These are phyloP conservation scores for Ophiocordyceps camponoti-saundersi DNA, from an alignment of 2,329 filamentous ascomycete genomes.

Conservation along the genomic window DNA sequence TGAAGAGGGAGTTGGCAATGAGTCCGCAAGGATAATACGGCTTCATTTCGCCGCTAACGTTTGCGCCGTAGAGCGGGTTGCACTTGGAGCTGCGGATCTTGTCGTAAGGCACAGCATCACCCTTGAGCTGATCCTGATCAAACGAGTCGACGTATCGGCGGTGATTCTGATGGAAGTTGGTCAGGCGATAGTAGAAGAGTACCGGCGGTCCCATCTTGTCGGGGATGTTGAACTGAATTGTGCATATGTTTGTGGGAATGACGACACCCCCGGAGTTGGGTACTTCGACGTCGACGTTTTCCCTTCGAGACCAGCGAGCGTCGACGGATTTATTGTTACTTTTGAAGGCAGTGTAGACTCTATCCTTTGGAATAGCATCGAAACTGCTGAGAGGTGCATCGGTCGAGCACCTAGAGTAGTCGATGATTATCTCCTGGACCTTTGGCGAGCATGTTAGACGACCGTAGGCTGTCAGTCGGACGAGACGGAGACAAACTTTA, in stretches of 20 bases:
- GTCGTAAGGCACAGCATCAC: conserved; percentile 39
- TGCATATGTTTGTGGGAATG: conserved; percentile 39
- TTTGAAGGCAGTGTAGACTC: conserved; percentile 58
- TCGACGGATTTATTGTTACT: conserved; percentile 22
- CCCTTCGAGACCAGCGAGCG: conserved; percentile 25
- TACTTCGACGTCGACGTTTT: conserved; percentile 22
- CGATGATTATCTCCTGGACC: conserved; percentile 81
- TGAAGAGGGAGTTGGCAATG: conserved; percentile 94
- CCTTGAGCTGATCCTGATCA: conserved; percentile 64
- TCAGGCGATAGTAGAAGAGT: conserved; percentile 85
- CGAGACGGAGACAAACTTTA: conserved; percentile 33
- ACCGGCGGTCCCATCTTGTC: conserved; percentile 68
- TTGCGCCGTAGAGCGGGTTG: conserved; percentile 47
- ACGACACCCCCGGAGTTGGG: conserved; percentile 12
- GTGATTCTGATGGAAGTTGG: conserved; percentile 98
- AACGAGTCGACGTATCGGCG: conserved; percentile 88
- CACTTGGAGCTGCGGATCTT: conserved; percentile 56
- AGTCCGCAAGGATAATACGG: conserved; percentile 90
- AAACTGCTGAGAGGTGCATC: conserved; percentile 32
- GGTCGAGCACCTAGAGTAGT: conserved; percentile 65
- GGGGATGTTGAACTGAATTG: conserved; percentile 62
- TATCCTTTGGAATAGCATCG: conserved; percentile 32
- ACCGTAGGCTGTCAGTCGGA: not conserved
- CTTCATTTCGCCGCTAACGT: conserved; percentile 27
- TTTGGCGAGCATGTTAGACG: conserved; percentile 17